Percentiles rank a stretch among this genome's conserved stretches.
phyloP scores from a whole-genome alignment of 179 eudicot genomes.

The Spinacia oleracea region DNA sequence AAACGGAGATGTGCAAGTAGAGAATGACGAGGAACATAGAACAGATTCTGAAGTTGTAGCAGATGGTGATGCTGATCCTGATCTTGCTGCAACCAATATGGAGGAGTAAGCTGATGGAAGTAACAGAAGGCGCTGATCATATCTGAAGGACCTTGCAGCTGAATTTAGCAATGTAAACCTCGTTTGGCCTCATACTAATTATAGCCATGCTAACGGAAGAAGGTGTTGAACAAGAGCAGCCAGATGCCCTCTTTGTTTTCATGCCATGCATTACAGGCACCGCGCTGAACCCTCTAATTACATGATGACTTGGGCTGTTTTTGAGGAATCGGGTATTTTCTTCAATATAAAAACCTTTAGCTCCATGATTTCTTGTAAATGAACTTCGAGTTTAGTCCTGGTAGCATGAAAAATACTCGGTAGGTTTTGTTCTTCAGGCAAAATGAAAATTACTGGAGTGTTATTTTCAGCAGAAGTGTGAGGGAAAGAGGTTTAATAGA shows the following conservation, averaged over 20 bases:
- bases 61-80: constrained; percentile 27
- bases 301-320: background rate
- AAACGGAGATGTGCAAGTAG: constrained; percentile 33
- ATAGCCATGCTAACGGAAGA: background rate
- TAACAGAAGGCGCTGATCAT: background rate
- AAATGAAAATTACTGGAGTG: background rate
- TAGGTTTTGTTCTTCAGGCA: background rate
- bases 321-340: background rate
- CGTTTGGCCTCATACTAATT: background rate
- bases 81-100: constrained; percentile 22
- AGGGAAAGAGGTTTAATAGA: background rate
- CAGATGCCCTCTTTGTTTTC: too few relatives aligned
- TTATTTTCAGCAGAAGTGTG: background rate
- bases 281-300: background rate
- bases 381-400: background rate
- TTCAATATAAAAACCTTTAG: background rate
- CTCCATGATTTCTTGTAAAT: background rate
- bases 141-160: background rate
- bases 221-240: background rate
- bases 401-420: background rate
- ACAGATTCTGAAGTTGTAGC: constrained; percentile 24
- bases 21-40: constrained; percentile 24
- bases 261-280: background rate
- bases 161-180: background rate
- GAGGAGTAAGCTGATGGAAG: constrained; percentile 26